Evolutionary conservation across 1,284 basidiomycete species (phyloP).

Genomic region (Malassezia slooffiae): DNA sequence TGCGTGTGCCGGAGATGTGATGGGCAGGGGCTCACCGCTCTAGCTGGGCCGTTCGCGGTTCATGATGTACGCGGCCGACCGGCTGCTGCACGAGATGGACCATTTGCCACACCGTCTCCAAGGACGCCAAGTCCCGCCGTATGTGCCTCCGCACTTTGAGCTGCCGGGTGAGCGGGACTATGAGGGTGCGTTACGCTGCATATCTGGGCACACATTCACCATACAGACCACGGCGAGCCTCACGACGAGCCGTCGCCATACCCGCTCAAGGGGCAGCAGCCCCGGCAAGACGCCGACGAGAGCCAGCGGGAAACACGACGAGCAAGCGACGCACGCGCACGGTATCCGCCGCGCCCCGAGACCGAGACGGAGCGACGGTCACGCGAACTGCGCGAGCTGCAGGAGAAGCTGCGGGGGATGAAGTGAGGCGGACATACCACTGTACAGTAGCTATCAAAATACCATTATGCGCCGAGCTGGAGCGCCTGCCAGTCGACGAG

Average conservation of each 20-base stretch:
- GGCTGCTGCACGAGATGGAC: slow-evolving; percentile 14
- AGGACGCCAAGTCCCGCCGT: slow-evolving; percentile 9
- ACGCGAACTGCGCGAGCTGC: slow-evolving; percentile 1
- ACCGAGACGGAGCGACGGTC: background rate
- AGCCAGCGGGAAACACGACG: too few relatives aligned
- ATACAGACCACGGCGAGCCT: slow-evolving; percentile 8
- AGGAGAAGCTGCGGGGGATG: slow-evolving; percentile 3
- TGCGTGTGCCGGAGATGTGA: background rate
- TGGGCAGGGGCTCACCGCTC: too few relatives aligned
- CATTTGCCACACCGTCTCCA: slow-evolving; percentile 8
- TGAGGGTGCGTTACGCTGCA: too few relatives aligned
- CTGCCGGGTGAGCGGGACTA: too few relatives aligned
- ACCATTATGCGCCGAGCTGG: slow-evolving; percentile 22
- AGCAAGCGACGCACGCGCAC: too few relatives aligned
- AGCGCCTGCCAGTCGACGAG: slow-evolving; percentile 27
- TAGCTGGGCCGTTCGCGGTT: slow-evolving; percentile 9
- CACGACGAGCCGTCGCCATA: slow-evolving; percentile 15
- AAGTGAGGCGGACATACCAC: background rate
- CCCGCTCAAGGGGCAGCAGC: slow-evolving; percentile 2
- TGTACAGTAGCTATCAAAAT: background rate
- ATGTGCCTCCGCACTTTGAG: background rate
- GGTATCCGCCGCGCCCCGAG: too few relatives aligned
- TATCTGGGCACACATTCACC: too few relatives aligned
- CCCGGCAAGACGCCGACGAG: background rate
- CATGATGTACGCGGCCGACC: slow-evolving; percentile 8